Conservation (phyloP, 1,284 basidiomycete genomes). For the Entoloma clypeatum region DNA sequence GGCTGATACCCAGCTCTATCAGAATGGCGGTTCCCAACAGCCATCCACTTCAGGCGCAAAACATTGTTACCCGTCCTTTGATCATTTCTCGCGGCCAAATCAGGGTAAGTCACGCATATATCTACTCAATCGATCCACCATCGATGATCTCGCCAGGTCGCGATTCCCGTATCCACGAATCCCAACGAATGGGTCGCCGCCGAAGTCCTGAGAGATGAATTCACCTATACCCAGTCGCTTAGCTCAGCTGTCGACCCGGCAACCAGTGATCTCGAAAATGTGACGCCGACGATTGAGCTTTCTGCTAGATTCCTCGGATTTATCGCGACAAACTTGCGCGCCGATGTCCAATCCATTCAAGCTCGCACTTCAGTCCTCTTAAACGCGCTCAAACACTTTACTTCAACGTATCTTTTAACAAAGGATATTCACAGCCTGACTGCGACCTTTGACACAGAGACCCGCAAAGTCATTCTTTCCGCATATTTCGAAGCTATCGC, state of each 20-base stretch:
- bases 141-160: slow-evolving; percentile 47
- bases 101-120: slow-evolving; percentile 52
- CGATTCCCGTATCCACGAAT: slow-evolving; percentile 78
- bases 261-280: slow-evolving; percentile 49
- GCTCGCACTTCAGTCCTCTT: slow-evolving; percentile 70
- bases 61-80: slow-evolving; percentile 60
- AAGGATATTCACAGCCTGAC: slow-evolving; percentile 82
- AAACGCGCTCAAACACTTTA: slow-evolving; percentile 75
- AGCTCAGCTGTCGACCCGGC: slow-evolving; percentile 51
- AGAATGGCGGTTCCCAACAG: slow-evolving; percentile 37
- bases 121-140: slow-evolving; percentile 15
- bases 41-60: slow-evolving; percentile 27
- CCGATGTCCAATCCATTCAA: slow-evolving; percentile 47
- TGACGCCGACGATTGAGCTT: slow-evolving; percentile 66
- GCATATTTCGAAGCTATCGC: slow-evolving; percentile 81
- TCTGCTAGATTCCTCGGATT: slow-evolving; percentile 79
- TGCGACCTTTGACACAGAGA: slow-evolving; percentile 71
- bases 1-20: slow-evolving; percentile 23
- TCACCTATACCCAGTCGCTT: slow-evolving; percentile 62
- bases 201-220: slow-evolving; percentile 85
- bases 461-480: slow-evolving; percentile 73
- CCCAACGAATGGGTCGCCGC: slow-evolving; percentile 84
- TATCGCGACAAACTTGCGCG: slow-evolving; percentile 57
- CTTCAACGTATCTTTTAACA: slow-evolving; percentile 67
- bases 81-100: slow-evolving; percentile 55